Base-by-base conservation (phyloP, 768 basidiomycete species). In the Hericium rajendrae region DNA sequence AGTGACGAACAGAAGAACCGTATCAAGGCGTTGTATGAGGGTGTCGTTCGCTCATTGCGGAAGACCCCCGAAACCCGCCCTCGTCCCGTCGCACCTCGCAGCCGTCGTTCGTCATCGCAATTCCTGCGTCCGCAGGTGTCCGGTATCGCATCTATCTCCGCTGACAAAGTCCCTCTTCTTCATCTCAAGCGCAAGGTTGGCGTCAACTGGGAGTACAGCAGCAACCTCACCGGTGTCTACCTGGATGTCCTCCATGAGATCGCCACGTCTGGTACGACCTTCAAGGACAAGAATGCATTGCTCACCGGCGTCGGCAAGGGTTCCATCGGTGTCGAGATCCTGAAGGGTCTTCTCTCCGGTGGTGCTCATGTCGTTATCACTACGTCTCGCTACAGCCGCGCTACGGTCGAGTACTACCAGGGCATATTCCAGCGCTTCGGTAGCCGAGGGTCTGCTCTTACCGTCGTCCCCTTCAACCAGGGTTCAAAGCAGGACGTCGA, bases 401-500 rank as follows among this genome's bases (percentile, higher is more conserved):
- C 91, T 56, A 91, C 88, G 12, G 95, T 99, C 59, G 94, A 97
- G 71, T 99, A 94, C 72, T 99, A 99, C 72, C 97, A 99, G 70
- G 86, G 87, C 48, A 94, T 98, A 71, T 99, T 88, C 83, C 97
- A 98, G 71, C 86, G 88, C 58, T 86, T 86, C 65, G 97, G 97
- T 18, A 92, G 91, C 64, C 87, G 91, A 62, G 95, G 94, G 9
- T 94, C 95, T n/a, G 90, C 93, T 18, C 79, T 99, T 48, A 94
- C 94, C 12, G 95, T 99, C 53, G 95, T 99, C 38, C 97, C 97
- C 13, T 99, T 98, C 83, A 99, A 99, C 68, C 95, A 98, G 70
- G 97, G 90, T 28, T 98, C 97, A 3, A 97, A 93, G 73, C 97
- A 98, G 70, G 97, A 99, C 63, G 92, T 97, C 40, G 97, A 99